Evolutionary conservation across 2,329 filamentous ascomycete genomes (phyloP).

Genomic region (Lasiodiplodia citricola): DNA sequence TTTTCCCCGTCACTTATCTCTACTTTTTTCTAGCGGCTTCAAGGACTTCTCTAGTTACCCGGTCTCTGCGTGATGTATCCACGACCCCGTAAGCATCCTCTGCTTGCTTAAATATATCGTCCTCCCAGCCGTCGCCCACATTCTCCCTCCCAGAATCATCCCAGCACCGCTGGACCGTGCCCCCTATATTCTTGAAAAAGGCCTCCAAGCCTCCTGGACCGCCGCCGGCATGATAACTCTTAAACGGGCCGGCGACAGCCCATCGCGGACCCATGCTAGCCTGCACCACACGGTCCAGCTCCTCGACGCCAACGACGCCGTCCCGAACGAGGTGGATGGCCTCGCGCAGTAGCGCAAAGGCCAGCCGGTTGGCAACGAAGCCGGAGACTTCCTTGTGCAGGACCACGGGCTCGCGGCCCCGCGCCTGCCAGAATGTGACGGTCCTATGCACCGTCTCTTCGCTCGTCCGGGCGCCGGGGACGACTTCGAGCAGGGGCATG

Average conservation of each 20-base stretch:
- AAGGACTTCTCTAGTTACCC: constrained; percentile 49
- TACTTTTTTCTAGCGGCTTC: constrained; percentile 39
- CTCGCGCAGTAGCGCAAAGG: constrained; percentile 62
- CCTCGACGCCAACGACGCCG: constrained; percentile 58
- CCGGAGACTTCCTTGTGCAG: constrained; percentile 59
- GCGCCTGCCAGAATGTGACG: constrained; percentile 51
- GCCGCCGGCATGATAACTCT: constrained; percentile 64
- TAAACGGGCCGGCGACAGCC: constrained; percentile 62
- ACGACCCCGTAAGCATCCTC: constrained; percentile 54
- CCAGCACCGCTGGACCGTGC: constrained; percentile 62
- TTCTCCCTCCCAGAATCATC: constrained; percentile 52
- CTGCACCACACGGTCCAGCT: constrained; percentile 60
- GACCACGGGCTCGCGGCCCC: constrained; percentile 54
- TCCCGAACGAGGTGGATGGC: constrained; percentile 60
- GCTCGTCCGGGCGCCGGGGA: constrained; percentile 54
- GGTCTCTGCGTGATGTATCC: constrained; percentile 48
- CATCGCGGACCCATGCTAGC: constrained; percentile 60
- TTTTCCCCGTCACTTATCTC: not conserved
- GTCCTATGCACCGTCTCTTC: constrained; percentile 47
- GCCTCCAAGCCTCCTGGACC: constrained; percentile 58
- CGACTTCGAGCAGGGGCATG: constrained; percentile 65
- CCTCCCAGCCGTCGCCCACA: constrained; percentile 54
- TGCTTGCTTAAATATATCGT: constrained; percentile 51
- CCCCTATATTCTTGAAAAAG: constrained; percentile 63
- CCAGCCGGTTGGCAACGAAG: constrained; percentile 64